Conservation (phyloP, 225 moss, liverwort and hornwort genomes). For the Marchantia polymorpha region DNA sequence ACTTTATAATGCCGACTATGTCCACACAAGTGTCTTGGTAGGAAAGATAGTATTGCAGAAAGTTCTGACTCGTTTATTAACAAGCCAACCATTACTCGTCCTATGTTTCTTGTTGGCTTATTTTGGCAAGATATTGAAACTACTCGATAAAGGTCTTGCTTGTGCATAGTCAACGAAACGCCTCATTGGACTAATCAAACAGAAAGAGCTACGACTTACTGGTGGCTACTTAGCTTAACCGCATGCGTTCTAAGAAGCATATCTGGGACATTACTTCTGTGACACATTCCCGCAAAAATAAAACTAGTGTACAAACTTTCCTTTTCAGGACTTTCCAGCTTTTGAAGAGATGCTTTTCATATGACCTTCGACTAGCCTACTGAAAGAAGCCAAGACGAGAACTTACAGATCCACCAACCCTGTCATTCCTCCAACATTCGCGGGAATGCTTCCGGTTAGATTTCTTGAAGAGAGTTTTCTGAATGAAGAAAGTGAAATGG, state of each 20-base stretch:
- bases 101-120: no score
- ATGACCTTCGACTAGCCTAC: not conserved
- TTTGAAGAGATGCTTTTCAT: not conserved
- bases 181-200: no score
- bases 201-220: not conserved
- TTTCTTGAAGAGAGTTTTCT: constrained; percentile 41
- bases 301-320: not conserved
- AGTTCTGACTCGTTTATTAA: no score
- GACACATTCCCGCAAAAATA: not conserved
- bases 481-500: not conserved
- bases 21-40: no score
- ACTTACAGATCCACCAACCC: constrained; percentile 39
- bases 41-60: no score
- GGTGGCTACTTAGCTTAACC: not conserved
- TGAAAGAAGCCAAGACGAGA: not conserved
- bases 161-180: no score
- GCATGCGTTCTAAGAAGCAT: not conserved
- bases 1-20: no score
- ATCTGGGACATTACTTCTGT: not conserved
- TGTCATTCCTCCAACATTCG: constrained; percentile 30
- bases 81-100: no score
- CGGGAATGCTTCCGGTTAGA: constrained; percentile 42
- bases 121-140: no score
- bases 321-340: not conserved
- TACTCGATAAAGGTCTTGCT: no score